Conservation (phyloP, 768 basidiomycete species). For the Leccinum rimulosum region DNA sequence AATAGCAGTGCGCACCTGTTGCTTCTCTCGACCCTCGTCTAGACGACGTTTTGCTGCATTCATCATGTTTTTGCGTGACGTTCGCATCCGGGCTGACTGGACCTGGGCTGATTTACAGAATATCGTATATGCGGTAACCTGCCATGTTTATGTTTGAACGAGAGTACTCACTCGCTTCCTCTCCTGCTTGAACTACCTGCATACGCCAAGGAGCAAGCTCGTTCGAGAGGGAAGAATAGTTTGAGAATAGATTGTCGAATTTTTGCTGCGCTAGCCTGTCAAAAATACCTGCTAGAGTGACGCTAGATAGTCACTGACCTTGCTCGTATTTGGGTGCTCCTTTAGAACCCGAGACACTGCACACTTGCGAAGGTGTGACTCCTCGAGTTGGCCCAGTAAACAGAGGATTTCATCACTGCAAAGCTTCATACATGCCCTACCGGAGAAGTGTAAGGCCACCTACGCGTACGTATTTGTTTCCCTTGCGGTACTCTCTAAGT, state of each 20-base stretch:
- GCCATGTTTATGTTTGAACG: not conserved
- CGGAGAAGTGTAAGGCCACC: slow-evolving; percentile 5
- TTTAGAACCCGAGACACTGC: slow-evolving; percentile 5
- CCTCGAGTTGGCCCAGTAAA: slow-evolving; percentile 23
- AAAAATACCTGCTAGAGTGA: not conserved
- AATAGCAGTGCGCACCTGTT: slow-evolving; percentile 28
- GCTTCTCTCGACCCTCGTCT: slow-evolving; percentile 39
- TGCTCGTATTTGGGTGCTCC: slow-evolving; percentile 8
- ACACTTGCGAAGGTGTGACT: slow-evolving; percentile 17
- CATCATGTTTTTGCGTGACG: slow-evolving; percentile 35
- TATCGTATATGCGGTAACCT: slow-evolving; percentile 2
- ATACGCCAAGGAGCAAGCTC: slow-evolving; percentile 33
- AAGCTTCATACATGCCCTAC: not conserved
- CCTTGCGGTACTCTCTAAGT: slow-evolving; percentile 7
- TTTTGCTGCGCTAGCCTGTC: slow-evolving; percentile 18
- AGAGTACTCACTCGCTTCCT: slow-evolving; percentile 32
- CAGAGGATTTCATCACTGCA: slow-evolving; percentile 21
- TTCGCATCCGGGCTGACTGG: slow-evolving; percentile 31
- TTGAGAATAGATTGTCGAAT: slow-evolving; percentile 23
- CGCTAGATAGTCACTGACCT: slow-evolving; percentile 12
- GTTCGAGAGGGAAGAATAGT: slow-evolving; percentile 27
- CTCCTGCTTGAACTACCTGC: slow-evolving; percentile 30
- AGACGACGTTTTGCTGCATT: slow-evolving; percentile 31
- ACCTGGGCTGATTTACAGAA: slow-evolving; percentile 27
- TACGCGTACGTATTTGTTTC: slow-evolving; percentile 32